Percentiles rank a stretch among this genome's conserved stretches.
Evolutionary conservation across 306 rosid genomes (phyloP).

Genomic region (Parietaria judaica): DNA sequence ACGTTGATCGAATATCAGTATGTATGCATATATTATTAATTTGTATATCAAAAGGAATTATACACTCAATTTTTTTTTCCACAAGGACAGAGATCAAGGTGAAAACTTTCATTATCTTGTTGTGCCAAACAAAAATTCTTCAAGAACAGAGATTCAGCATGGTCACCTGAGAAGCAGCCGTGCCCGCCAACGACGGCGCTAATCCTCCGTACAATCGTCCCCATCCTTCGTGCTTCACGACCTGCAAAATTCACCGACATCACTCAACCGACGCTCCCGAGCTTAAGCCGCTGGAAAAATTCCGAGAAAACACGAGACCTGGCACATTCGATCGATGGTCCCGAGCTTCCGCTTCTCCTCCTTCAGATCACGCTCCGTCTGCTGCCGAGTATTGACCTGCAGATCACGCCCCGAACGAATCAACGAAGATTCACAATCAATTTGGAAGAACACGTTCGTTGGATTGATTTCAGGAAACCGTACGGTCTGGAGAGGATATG

Average conservation of each 20-base stretch:
- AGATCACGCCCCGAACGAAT: constrained; percentile 25
- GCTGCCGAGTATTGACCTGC: constrained; percentile 92
- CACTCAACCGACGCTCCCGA: not conserved
- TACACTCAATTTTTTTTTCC: no score
- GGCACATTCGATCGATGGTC: constrained; percentile 52
- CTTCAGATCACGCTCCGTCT: constrained; percentile 80
- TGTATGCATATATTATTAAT: no score
- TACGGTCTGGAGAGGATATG: constrained; percentile 95
- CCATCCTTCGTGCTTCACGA: constrained; percentile 89
- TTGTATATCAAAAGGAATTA: no score
- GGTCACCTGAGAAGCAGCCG: constrained; percentile 94
- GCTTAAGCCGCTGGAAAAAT: not conserved
- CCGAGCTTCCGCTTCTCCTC: constrained; percentile 46
- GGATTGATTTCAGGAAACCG: not conserved
- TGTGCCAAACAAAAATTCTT: not conserved
- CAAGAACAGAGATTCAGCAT: constrained; percentile 12
- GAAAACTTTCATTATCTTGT: not conserved
- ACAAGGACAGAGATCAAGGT: not conserved
- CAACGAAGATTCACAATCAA: not conserved
- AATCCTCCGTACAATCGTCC: constrained; percentile 81
- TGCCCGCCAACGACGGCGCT: constrained; percentile 69
- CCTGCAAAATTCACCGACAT: constrained; percentile 28
- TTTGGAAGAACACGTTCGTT: not conserved
- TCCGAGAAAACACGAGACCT: constrained; percentile 34
- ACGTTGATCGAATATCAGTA: not conserved